phyloP scores from a whole-genome alignment of 176 grass and related monocot species.

The Bonia amplexicaulis region DNA sequence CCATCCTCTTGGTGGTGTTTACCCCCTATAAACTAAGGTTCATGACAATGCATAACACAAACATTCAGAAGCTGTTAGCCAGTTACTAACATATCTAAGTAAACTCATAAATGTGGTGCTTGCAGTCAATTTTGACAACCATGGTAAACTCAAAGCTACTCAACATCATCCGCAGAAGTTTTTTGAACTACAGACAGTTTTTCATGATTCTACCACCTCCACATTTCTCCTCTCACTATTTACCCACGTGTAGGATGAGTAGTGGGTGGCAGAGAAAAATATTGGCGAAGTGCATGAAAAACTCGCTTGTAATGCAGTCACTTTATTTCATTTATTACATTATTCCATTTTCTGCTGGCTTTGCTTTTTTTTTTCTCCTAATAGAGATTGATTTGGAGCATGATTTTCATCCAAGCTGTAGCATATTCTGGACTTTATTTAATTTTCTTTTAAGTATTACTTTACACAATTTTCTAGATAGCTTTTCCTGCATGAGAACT shows the following conservation, averaged over 20 bases:
- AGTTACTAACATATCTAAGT: background rate
- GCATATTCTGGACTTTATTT: background rate
- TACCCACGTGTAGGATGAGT: background rate
- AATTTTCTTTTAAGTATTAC: background rate
- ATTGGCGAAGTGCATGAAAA: background rate
- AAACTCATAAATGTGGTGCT: conserved; percentile 2
- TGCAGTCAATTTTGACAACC: background rate
- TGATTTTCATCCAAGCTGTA: background rate
- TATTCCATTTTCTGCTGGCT: background rate
- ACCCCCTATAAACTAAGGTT: too few species aligned
- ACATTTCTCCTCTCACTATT: background rate
- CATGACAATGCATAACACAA: background rate
- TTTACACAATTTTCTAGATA: background rate
- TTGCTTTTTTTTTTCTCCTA: background rate
- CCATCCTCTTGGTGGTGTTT: too few species aligned
- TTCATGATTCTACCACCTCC: background rate
- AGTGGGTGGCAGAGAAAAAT: background rate
- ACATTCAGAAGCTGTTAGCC: conserved; percentile 3
- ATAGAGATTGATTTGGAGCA: background rate
- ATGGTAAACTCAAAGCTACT: background rate
- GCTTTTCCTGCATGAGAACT: background rate
- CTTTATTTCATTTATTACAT: background rate
- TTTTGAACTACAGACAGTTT: background rate
- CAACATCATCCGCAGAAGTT: background rate
- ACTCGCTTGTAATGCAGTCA: background rate